Base-by-base conservation (phyloP, 1,284 basidiomycete genomes). In the Rhodotorula mucilaginosa region DNA sequence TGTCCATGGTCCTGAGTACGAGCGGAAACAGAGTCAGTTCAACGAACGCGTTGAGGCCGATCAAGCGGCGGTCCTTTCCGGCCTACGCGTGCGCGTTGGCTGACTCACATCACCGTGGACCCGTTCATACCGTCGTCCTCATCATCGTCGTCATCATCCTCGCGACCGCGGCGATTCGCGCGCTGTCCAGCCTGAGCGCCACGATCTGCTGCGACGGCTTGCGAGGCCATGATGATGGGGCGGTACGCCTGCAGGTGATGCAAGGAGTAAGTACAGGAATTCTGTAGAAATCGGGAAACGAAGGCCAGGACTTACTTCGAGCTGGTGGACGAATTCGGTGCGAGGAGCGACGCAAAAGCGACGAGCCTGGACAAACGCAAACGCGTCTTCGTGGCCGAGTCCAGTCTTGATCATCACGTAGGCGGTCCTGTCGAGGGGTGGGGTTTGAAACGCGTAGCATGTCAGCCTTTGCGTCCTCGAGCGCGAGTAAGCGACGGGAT, bases 331-430 rank as follows among this genome's bases (percentile, higher is more conserved):
- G 48, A 80, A 80, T 44, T 74, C 77, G n/a, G 62, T 54, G 52
- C 79, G 73, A 3, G 79, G 79, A 0, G 79, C 72, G 46, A 77
- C 76, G 64, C 79, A 80, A 69, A 80, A 80, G 49, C 79, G 61
- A 23, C 79, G 67, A 3, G 69, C 62, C 62, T 79, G 79, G 5
- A 80, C 79, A 52, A 78, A 78, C 3, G 68, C 64, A 64, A 77
- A 78, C 26, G 77, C 76, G 59, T 79, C 78, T 26, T 79, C 77
- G 63, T 75, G 71, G 5, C 69, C 64, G 7, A 78, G 58, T 8
- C 65, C 64, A 0, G 72, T 68, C 57, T 71, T 74, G 69, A 68
- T 68, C 79, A 80, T 80, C n/a, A 79, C 74, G 63, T 80, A 80
- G 0, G 78, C 77, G 6, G 74, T 76, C 3, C 77, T 78, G 71